Conservation (phyloP, 1,284 basidiomycete genomes). For the Sporisorium scitamineum region DNA sequence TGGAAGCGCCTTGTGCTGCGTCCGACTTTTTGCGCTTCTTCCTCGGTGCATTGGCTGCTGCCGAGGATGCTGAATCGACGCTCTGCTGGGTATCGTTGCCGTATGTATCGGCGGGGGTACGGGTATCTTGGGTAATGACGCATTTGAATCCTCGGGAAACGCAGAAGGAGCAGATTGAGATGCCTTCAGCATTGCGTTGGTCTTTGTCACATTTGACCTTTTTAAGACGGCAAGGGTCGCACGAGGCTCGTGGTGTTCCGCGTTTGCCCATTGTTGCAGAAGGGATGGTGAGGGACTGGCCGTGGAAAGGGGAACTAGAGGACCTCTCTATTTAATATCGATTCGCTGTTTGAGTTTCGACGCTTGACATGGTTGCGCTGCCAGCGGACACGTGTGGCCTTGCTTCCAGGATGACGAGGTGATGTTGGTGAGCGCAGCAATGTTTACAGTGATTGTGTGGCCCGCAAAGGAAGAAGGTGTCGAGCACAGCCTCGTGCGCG, state of each 20-base stretch:
- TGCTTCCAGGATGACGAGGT: not conserved
- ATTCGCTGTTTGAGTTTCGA: not conserved
- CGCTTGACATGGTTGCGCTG: conserved; percentile 4
- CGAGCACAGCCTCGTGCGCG: conserved; percentile 3
- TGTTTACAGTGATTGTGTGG: not conserved
- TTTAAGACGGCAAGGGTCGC: conserved; percentile 51
- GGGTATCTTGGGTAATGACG: conserved; percentile 42
- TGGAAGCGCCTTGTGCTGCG: not conserved
- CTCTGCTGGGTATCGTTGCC: conserved; percentile 6
- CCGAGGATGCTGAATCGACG: not conserved
- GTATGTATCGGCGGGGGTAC: conserved; percentile 16
- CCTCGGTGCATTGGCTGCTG: conserved; percentile 4
- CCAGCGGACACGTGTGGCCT: not conserved
- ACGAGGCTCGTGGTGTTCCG: conserved; percentile 47
- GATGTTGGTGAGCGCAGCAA: not conserved
- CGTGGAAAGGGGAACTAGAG: not conserved
- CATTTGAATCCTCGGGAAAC: conserved; percentile 36
- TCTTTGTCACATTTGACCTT: conserved; percentile 54
- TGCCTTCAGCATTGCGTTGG: conserved; percentile 42
- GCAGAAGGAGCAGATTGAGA: conserved; percentile 44
- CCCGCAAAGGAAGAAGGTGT: not conserved
- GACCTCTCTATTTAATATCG: not conserved
- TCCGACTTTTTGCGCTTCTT: conserved; percentile 36
- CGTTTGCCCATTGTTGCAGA: conserved; percentile 39
- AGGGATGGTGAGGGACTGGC: not conserved